Conservation (phyloP, 768 basidiomycete species). For the Tricholoma furcatifolium region DNA sequence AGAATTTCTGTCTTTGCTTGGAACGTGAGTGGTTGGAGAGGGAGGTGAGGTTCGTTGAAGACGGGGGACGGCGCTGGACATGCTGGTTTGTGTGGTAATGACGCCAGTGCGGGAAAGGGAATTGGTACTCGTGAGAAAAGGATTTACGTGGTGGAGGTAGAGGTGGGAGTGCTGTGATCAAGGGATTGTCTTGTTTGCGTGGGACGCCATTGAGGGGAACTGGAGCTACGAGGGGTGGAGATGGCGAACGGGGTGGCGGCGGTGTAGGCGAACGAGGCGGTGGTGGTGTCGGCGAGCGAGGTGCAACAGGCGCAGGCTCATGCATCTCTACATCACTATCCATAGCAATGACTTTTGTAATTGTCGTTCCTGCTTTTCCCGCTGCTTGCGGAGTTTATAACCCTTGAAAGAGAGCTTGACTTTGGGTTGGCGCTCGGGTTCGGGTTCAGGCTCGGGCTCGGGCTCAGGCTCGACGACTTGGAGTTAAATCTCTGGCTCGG, state of each 20-base stretch:
- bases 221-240: neutral
- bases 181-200: neutral
- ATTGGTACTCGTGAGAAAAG: neutral
- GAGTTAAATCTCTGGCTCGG: no score
- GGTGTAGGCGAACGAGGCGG: neutral
- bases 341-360: no score
- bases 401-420: neutral
- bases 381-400: neutral
- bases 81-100: neutral
- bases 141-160: neutral
- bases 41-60: neutral
- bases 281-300: no score
- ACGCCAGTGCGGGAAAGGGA: neutral
- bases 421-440: neutral
- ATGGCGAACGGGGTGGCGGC: neutral
- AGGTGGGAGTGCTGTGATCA: neutral
- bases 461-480: no score
- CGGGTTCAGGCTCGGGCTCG: neutral
- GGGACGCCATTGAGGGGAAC: neutral
- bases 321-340: no score
- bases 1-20: constrained; percentile 20
- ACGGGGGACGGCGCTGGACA: neutral
- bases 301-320: no score
- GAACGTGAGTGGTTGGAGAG: constrained; percentile 3
- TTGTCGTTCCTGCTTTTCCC: neutral